phyloP scores from a whole-genome alignment of 2,329 filamentous ascomycete species.

The Gnomoniopsis sp. region DNA sequence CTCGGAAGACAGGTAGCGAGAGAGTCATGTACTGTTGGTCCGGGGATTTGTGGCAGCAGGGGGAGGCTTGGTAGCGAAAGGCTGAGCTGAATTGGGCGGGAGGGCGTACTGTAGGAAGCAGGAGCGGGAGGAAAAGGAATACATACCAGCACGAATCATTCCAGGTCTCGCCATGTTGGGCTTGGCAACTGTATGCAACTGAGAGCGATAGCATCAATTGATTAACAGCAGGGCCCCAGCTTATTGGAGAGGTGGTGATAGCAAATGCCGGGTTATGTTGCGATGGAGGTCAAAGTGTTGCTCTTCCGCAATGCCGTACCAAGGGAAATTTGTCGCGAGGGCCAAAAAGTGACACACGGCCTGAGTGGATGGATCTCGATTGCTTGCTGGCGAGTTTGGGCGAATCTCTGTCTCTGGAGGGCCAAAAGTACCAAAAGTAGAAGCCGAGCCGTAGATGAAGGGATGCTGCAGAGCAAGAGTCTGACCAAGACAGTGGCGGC shows the following conservation, averaged over 20 bases:
- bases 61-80: neutral
- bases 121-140: neutral
- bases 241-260: neutral
- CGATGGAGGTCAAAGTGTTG: constrained; percentile 4
- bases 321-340: neutral
- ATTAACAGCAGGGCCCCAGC: neutral
- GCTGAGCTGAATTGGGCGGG: neutral
- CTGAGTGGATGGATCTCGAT: neutral
- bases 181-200: neutral
- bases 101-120: neutral
- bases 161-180: constrained; percentile 55
- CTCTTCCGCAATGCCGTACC: constrained; percentile 4
- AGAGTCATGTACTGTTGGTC: constrained; percentile 9
- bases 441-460: neutral
- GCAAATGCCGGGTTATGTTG: neutral
- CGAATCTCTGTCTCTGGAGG: neutral
- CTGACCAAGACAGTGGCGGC: neutral
- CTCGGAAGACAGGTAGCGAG: neutral
- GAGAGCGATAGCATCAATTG: constrained; percentile 14
- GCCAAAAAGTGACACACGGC: neutral
- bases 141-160: constrained; percentile 59
- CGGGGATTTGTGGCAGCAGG: neutral
- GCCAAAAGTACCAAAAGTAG: neutral
- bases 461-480: neutral
- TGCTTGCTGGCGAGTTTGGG: too few species aligned